These are phyloP conservation scores for Microdochium bolleyi DNA, from an alignment of 2,329 filamentous ascomycete genomes.

Conservation along the genomic window DNA sequence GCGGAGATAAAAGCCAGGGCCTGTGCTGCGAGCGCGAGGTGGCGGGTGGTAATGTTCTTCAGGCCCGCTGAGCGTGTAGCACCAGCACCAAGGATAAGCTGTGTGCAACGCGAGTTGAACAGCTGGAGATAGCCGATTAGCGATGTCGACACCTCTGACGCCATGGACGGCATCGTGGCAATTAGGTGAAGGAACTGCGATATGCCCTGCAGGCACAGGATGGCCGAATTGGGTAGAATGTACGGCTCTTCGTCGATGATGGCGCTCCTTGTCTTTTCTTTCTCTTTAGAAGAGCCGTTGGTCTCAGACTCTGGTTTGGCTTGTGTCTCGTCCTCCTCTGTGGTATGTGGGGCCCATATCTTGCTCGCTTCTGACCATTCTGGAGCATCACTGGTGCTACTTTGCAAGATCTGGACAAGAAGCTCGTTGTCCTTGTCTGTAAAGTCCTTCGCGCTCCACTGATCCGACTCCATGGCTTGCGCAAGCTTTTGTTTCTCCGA, in stretches of 20 bases:
- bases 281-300: conserved; percentile 29
- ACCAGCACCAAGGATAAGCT: conserved; percentile 90
- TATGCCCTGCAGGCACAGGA: conserved; percentile 73
- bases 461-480: conserved; percentile 70
- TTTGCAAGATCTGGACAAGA: conserved; percentile 57
- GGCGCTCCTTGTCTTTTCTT: conserved; percentile 63
- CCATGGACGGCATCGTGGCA: conserved; percentile 81
- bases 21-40: conserved; percentile 86
- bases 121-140: conserved; percentile 82
- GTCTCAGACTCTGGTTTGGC: conserved; percentile 28
- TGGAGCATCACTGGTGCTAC: conserved; percentile 62
- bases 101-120: conserved; percentile 94
- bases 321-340: conserved; percentile 24
- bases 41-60: conserved; percentile 94
- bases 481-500: conserved; percentile 67
- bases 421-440: conserved; percentile 50
- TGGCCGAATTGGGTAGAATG: conserved; percentile 75
- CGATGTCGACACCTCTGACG: conserved; percentile 69
- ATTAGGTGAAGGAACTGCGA: conserved; percentile 78
- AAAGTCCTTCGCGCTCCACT: conserved; percentile 74
- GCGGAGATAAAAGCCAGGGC: conserved; percentile 81
- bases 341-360: conserved; percentile 45
- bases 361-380: conserved; percentile 56
- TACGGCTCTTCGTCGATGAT: conserved; percentile 79
- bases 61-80: conserved; percentile 82